These are phyloP conservation scores for Jaminaea rosea DNA, from an alignment of 1,284 basidiomycete genomes.

Conservation along the genomic window DNA sequence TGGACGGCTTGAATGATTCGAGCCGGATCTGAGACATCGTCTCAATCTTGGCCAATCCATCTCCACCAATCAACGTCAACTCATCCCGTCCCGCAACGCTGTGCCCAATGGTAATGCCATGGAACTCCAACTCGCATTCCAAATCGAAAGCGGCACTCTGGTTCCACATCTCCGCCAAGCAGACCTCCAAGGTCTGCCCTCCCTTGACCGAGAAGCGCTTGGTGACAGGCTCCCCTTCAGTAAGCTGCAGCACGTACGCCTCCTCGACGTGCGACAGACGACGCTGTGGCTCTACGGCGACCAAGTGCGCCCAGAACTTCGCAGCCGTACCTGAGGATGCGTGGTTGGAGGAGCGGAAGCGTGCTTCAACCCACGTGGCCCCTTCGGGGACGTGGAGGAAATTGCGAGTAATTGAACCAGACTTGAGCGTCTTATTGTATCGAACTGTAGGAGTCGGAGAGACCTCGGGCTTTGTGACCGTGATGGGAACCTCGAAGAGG, in stretches of 20 bases:
- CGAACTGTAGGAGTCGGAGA: constrained; percentile 24
- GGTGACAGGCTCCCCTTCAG: constrained; percentile 43
- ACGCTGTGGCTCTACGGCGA: constrained; percentile 42
- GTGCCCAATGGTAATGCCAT: constrained; percentile 35
- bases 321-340: constrained; percentile 32
- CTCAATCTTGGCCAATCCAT: constrained; percentile 39
- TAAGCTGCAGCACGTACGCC: constrained; percentile 38
- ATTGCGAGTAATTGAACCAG: constrained; percentile 39
- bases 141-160: constrained; percentile 40
- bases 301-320: constrained; percentile 46
- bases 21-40: constrained; percentile 34
- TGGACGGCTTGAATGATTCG: constrained; percentile 39
- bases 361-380: constrained; percentile 46
- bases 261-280: constrained; percentile 41
- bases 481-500: constrained; percentile 46
- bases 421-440: constrained; percentile 24
- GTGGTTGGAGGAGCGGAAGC: constrained; percentile 37
- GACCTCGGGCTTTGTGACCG: constrained; percentile 44
- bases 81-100: constrained; percentile 31
- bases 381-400: constrained; percentile 46
- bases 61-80: constrained; percentile 40
- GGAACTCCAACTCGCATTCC: constrained; percentile 45
- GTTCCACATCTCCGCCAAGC: constrained; percentile 47
- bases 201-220: constrained; percentile 43
- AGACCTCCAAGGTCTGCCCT: constrained; percentile 45